A percentile compares a stretch with the other conserved stretches of the same genome.
Conservation (phyloP, 805 yeast species). For the Kluyveromyces starmeri region DNA sequence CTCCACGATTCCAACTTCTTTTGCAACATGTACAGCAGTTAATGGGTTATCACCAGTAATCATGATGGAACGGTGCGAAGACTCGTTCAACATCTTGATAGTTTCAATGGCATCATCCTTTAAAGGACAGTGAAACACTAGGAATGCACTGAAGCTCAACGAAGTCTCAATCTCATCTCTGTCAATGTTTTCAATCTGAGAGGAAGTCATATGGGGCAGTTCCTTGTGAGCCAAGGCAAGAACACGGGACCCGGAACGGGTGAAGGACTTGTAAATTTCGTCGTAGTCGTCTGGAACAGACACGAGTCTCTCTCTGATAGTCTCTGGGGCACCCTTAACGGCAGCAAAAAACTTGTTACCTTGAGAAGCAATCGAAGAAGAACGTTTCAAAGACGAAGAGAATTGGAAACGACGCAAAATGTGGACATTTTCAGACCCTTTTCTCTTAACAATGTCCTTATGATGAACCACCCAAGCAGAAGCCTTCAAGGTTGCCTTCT, state of each 20-base stretch:
- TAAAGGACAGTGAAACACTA: constrained; percentile 96
- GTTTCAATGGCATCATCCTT: constrained; percentile 88
- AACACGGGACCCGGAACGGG: constrained; percentile 94
- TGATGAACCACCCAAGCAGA: constrained; percentile 76
- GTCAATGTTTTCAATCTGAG: constrained; percentile 47
- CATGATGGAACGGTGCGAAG: constrained; percentile 94
- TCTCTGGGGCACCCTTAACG: constrained; percentile 98
- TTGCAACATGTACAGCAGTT: constrained; percentile 96
- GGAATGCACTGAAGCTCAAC: constrained; percentile 79
- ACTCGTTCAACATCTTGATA: constrained; percentile 84
- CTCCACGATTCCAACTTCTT: constrained; percentile 80
- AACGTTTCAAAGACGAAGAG: constrained; percentile 90
- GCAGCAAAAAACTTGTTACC: constrained; percentile 59
- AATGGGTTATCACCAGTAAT: constrained; percentile 98
- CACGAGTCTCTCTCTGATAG: constrained; percentile 67
- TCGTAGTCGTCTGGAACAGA: constrained; percentile 74
- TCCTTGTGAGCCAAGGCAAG: constrained; percentile 86
- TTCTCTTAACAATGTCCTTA: constrained; percentile 60
- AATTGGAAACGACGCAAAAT: constrained; percentile 94
- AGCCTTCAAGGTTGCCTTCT: constrained; percentile 86
- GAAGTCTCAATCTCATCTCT: constrained; percentile 72
- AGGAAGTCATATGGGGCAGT: constrained; percentile 43
- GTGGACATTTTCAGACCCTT: constrained; percentile 39
- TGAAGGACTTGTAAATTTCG: constrained; percentile 76
- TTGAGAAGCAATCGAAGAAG: constrained; percentile 70